Evolutionary conservation across 257 asterid genomes (phyloP).

Genomic region (Scutellaria minor): DNA sequence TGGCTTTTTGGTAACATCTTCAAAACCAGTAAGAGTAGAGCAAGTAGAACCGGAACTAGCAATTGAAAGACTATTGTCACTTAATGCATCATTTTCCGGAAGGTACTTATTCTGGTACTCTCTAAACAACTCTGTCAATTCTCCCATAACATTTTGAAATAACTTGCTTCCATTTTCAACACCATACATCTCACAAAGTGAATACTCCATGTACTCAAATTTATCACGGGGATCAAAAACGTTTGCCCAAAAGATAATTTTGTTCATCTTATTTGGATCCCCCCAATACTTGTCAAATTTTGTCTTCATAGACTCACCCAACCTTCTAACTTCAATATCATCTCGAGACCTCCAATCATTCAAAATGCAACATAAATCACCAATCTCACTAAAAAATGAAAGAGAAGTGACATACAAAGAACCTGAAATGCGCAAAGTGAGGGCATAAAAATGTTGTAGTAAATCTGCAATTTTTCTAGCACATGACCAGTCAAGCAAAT

Average conservation of each 20-base stretch:
- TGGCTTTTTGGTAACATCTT: too few species aligned
- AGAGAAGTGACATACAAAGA: not conserved
- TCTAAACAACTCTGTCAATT: too few species aligned
- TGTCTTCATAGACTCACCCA: too few species aligned
- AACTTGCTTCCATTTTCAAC: too few species aligned
- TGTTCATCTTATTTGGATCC: not conserved
- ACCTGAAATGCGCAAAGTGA: not conserved
- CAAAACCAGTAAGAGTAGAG: too few species aligned
- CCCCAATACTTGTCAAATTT: conserved; percentile 10
- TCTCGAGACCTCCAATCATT: not conserved
- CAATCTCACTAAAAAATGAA: conserved; percentile 11
- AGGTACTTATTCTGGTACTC: too few species aligned
- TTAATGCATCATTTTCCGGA: too few species aligned
- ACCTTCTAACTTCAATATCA: not conserved
- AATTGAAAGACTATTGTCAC: too few species aligned
- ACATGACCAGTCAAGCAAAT: not conserved
- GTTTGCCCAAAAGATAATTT: conserved; percentile 5
- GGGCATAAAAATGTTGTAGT: not conserved
- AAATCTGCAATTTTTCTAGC: not conserved
- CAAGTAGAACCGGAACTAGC: too few species aligned
- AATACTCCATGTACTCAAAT: not conserved
- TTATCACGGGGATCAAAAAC: not conserved
- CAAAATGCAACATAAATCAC: not conserved
- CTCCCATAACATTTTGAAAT: too few species aligned
- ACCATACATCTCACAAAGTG: too few species aligned